Evolutionary conservation across 2,329 filamentous ascomycete genomes (phyloP), one percentile per base, ranked within the genome.

Genomic region (Cadophora sp.): DNA sequence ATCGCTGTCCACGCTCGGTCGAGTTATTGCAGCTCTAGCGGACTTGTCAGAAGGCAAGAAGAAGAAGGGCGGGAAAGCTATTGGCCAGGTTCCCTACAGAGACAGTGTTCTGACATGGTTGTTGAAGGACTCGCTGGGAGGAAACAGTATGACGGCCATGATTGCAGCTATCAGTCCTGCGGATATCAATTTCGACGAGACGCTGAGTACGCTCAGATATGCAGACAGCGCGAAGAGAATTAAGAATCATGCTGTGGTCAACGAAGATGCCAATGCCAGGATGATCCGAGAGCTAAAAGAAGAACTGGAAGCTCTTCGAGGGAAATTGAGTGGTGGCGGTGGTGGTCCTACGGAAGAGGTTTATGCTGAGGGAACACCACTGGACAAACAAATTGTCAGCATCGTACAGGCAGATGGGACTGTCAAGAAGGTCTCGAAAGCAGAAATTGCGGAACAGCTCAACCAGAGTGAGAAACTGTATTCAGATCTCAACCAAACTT

Each of bases 91-190:
- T 0, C 96, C 96, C 0, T 99, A 99, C 78, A 91, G 96, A 86
- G 96, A 99, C 82, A 97, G 93, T 76, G 89, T 99, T 59, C 82
- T 99, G 72, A 99, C 96, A 1, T 99, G 96, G 96, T 82, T 99
- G 53, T 81, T 99, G 72, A 99, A 99, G 78, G 96, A 99, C 79
- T 98, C 95, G 4, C 82, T 99, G 6, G 96, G 96, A 77, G 96
- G 96, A 76, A 99, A 99, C 84, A 98, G 95, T 79, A 95, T 98
- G 92, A 99, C 96, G 27, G 96, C 96, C 67, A 99, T 99, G 96
- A 99, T 99, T 84, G 96, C 96, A 60, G 95, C 95, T 62, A 97
- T 99, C 77, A 97, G 94, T 76, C 96, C 96, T 4, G 96, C 96
- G 64, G 96, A 99, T 80, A 98, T 98, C 82, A 99, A 99, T 80